phyloP scores from a whole-genome alignment of 345 rosid species.

The Arabis hirsuta region DNA sequence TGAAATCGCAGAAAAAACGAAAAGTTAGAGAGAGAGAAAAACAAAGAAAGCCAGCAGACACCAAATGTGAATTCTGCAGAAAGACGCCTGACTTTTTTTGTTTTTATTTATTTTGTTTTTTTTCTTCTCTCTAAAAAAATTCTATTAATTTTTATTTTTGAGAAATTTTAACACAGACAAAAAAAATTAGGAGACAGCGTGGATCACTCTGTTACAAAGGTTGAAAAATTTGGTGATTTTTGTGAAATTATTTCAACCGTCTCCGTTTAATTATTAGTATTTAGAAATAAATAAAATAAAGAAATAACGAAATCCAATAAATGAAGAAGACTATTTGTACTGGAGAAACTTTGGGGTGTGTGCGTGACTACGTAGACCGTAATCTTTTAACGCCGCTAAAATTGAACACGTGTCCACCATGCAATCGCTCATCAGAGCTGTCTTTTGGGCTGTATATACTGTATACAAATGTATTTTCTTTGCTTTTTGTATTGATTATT shows the following conservation, averaged over 20 bases:
- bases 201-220: constrained; percentile 39
- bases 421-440: constrained; percentile 39
- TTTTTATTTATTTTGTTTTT: not conserved
- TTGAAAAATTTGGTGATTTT: constrained; percentile 28
- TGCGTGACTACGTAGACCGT: constrained; percentile 44
- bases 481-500: constrained; percentile 14
- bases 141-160: not conserved
- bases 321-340: not conserved
- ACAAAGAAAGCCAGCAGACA: constrained; percentile 34
- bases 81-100: constrained; percentile 43
- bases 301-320: no score
- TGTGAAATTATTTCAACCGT: constrained; percentile 24
- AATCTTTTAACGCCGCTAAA: constrained; percentile 28
- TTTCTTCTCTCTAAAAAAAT: constrained; percentile 6
- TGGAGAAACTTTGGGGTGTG: constrained; percentile 29
- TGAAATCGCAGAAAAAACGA: constrained; percentile 7
- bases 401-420: constrained; percentile 43
- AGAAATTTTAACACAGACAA: not conserved
- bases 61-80: constrained; percentile 48
- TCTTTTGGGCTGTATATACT: constrained; percentile 23
- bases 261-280: not conserved
- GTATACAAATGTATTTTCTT: no score
- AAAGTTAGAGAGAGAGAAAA: not conserved
- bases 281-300: not conserved
- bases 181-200: constrained; percentile 23